Percentiles rank a stretch among this genome's conserved stretches.
Evolutionary conservation across 495 filamentous ascomycete species (phyloP).

Genomic region (Usnea hakonensis): DNA sequence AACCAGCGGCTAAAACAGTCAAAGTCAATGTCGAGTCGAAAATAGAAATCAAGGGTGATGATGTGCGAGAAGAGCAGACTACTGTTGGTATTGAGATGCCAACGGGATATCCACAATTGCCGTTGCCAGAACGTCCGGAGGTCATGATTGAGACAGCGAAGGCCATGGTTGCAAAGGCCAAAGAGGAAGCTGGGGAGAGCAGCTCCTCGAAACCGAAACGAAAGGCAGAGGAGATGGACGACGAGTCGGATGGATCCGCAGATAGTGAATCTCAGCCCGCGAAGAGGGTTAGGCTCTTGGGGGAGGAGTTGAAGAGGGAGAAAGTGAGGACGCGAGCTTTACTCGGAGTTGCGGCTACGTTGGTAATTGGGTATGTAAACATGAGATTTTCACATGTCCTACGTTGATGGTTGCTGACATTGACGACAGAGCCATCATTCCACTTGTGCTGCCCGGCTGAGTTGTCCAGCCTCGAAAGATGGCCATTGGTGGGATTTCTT

Average conservation of each 20-base stretch:
- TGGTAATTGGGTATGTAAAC: conserved; percentile 76
- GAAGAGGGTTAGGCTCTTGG: conserved; percentile 69
- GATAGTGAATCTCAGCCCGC: conserved; percentile 41
- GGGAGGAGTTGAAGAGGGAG: conserved; percentile 71
- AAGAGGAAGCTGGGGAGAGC: conserved; percentile 41
- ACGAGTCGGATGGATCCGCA: conserved; percentile 47
- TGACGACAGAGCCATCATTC: conserved; percentile 43
- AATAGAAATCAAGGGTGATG: conserved; percentile 46
- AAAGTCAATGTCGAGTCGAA: conserved; percentile 60
- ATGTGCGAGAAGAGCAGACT: conserved; percentile 44
- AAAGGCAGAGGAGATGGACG: conserved; percentile 66
- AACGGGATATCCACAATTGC: conserved; percentile 56
- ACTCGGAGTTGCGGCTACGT: conserved; percentile 72
- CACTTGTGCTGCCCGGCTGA: conserved; percentile 32
- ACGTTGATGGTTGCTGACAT: conserved; percentile 11
- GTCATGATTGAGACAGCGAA: conserved; percentile 80
- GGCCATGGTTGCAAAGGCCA: conserved; percentile 80
- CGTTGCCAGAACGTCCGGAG: conserved; percentile 63
- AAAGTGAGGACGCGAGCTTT: conserved; percentile 74
- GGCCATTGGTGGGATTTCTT: background rate
- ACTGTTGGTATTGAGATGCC: conserved; percentile 75
- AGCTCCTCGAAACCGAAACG: conserved; percentile 56
- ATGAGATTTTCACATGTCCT: background rate
- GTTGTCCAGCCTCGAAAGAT: conserved; percentile 17
- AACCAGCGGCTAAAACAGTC: conserved; percentile 45